Base-by-base conservation (phyloP, 2,329 filamentous ascomycete species). In the Penicillium sp. region DNA sequence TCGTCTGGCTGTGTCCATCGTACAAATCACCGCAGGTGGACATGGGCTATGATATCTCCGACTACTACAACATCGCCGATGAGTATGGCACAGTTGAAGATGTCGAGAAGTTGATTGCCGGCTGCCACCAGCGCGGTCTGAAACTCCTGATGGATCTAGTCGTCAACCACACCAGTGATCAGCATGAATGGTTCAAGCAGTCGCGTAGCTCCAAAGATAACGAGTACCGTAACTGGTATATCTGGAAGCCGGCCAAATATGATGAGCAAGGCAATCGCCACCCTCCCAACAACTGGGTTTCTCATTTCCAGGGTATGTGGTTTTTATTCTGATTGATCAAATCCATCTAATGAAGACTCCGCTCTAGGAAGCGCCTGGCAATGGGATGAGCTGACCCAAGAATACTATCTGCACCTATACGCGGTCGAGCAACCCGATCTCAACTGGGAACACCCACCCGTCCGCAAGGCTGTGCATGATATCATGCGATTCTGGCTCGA, bases 401-500 rank as follows among this genome's bases (percentile, higher is more conserved):
- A 92, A 72, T 92, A 90, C 70, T 92, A 90, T 65, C 82, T 92
- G 0, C 85, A 88, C 58, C 79, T 94, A 11, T 95, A 90, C 70
- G 85, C 87, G 7, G 82, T 82, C 5, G 84, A 89, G 61, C 90
- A 93, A 69, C 90, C 90, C 0, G 90, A 94, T 64, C 79, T 94
- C n/a, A 94, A 94, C 73, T 94, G 89, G 89, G 88, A 92, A 67
- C 88, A 87, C 55, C 78, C 80, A 0, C 83, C 82, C 10, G 83
- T 88, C 0, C 82, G 89, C 16, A 75, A 83, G 43, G 89, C 88
- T 1, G 85, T 92, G 7, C 88, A 91, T 69, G 81, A 83, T 16
- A 81, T 88, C 5, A 88, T 92, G 82, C 81, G 83, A 30, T 94
- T 92, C 69, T 94, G 90, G 90, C 81, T 94, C 0, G 77, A 89